Evolutionary conservation across 768 basidiomycete species (phyloP).

Genomic region (Erythrobasidium yunnanense): DNA sequence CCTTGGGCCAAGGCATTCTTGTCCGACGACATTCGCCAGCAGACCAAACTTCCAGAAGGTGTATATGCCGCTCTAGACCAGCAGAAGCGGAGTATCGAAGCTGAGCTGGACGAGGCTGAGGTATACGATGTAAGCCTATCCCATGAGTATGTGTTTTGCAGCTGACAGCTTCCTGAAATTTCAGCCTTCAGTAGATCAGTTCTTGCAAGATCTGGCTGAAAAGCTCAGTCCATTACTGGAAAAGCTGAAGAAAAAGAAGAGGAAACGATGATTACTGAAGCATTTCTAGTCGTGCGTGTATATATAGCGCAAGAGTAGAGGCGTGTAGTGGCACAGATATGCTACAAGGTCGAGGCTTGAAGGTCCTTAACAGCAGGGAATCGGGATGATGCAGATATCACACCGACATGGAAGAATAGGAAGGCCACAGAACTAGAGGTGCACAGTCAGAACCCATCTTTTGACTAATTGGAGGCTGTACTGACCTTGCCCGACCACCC

Average conservation of each 20-base stretch:
- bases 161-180: not conserved
- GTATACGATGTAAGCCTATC: slow-evolving; percentile 3
- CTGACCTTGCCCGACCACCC: slow-evolving; percentile 19
- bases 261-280: not conserved
- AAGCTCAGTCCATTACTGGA: not conserved
- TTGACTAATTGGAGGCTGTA: not conserved
- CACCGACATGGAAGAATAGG: slow-evolving; percentile 17
- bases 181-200: not conserved
- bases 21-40: not conserved
- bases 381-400: slow-evolving; percentile 18
- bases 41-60: not conserved
- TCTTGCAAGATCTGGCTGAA: not conserved
- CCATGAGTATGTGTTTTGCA: not conserved
- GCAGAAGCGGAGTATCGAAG: not conserved
- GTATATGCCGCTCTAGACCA: not conserved
- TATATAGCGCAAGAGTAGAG: not conserved
- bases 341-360: too few relatives aligned
- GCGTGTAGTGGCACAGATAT: not conserved
- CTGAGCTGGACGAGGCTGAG: not conserved
- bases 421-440: slow-evolving; percentile 2
- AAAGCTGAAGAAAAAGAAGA: not conserved
- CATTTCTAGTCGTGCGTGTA: not conserved
- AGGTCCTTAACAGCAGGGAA: slow-evolving; percentile 15
- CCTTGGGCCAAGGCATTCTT: not conserved
- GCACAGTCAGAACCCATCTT: not conserved